Evolutionary conservation across 495 filamentous ascomycete species (phyloP).

Genomic region (Podospora tetraspora): DNA sequence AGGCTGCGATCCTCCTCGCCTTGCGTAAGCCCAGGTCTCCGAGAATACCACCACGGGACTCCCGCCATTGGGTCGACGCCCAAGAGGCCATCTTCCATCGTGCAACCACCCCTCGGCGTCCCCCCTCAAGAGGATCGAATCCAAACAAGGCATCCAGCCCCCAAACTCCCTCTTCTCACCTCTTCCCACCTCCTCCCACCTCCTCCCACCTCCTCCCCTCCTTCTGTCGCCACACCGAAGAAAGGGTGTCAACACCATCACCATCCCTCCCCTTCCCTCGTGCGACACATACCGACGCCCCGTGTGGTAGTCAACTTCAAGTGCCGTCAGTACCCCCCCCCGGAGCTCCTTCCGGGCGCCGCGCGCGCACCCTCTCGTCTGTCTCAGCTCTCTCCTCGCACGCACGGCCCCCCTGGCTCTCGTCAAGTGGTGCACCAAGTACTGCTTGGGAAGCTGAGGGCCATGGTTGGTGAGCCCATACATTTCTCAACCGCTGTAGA

Average conservation of each 20-base stretch:
- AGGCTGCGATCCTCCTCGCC: neutral
- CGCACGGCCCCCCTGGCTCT: neutral
- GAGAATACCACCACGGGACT: neutral
- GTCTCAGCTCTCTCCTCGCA: neutral
- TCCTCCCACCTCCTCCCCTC: neutral
- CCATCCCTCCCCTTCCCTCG: neutral
- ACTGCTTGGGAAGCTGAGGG: no score
- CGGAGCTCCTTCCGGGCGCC: neutral
- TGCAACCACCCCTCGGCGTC: neutral
- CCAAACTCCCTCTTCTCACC: neutral
- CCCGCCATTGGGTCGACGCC: neutral
- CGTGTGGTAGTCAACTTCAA: neutral
- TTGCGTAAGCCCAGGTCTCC: neutral
- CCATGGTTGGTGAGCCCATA: no score
- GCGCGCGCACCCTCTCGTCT: neutral
- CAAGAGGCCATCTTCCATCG: neutral
- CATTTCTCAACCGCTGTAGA: no score
- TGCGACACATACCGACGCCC: neutral
- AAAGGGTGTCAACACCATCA: conserved; percentile 2
- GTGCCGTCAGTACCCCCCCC: neutral
- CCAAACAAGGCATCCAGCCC: neutral
- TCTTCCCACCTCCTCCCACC: neutral
- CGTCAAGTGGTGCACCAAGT: no score
- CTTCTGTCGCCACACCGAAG: neutral
- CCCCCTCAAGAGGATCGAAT: no score